Evolutionary conservation across 106 monocot genomes (phyloP).

Genomic region (Phalaenopsis aphrodite): DNA sequence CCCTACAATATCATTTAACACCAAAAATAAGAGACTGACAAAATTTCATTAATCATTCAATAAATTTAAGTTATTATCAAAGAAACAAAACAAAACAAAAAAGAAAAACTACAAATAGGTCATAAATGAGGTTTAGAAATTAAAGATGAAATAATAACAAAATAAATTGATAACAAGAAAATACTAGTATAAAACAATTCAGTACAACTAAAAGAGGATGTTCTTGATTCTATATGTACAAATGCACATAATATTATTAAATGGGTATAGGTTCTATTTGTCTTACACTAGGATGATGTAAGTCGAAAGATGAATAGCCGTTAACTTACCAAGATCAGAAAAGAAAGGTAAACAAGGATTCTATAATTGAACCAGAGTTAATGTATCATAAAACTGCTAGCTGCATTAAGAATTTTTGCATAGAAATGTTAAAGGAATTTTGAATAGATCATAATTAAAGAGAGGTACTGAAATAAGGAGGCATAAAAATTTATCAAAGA

Average conservation of each 20-base stretch:
- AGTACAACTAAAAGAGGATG: not conserved
- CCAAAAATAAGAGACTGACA: not conserved
- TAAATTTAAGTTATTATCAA: not conserved
- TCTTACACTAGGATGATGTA: not conserved
- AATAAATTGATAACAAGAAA: not conserved
- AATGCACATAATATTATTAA: not conserved
- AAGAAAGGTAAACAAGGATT: not conserved
- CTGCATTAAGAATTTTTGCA: not conserved
- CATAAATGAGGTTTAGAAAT: not conserved
- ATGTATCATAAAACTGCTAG: slow-evolving; percentile 1
- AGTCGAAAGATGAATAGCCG: not conserved
- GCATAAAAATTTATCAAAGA: not conserved
- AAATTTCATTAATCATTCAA: not conserved
- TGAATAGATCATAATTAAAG: not conserved
- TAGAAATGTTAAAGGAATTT: not conserved
- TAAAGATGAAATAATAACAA: not conserved
- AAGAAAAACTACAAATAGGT: not conserved
- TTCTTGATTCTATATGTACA: not conserved
- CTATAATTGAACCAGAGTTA: not conserved
- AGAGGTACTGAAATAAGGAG: not conserved
- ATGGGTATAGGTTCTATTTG: not conserved
- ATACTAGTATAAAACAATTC: not conserved
- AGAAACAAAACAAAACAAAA: not conserved
- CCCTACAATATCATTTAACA: slow-evolving; percentile 28
- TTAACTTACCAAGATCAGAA: not conserved